Percentiles rank a stretch among this genome's conserved stretches.
These are phyloP conservation scores for Ogataea parapolymorpha DNA, from an alignment of 805 yeast genomes.

Conservation along the genomic window DNA sequence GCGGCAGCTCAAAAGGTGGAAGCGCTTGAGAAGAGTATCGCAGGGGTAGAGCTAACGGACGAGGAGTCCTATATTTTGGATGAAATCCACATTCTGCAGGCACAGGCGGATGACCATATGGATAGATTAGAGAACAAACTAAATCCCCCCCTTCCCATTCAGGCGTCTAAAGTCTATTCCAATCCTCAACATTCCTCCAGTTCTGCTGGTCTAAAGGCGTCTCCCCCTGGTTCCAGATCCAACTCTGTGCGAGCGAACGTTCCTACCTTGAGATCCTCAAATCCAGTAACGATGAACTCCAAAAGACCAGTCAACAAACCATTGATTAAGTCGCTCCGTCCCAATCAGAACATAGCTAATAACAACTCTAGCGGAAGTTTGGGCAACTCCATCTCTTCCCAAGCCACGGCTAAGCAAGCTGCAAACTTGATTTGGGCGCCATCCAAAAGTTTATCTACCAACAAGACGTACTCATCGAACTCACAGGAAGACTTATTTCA, in stretches of 20 bases:
- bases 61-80: conserved; percentile 45
- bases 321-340: conserved; percentile 22
- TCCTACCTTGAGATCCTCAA: conserved; percentile 30
- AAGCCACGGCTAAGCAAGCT: conserved; percentile 32
- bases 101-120: conserved; percentile 36
- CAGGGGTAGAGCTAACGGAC: conserved; percentile 33
- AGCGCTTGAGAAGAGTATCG: conserved; percentile 41
- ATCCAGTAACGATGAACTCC: conserved; percentile 30
- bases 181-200: conserved; percentile 5
- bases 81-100: conserved; percentile 36
- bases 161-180: conserved; percentile 6
- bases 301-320: conserved; percentile 21
- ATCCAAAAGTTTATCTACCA: conserved; percentile 27
- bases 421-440: conserved; percentile 39
- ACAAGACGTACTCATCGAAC: conserved; percentile 26
- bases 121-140: conserved; percentile 32
- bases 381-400: conserved; percentile 6
- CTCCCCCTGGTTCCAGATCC: conserved; percentile 17
- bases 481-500: conserved; percentile 23
- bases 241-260: conserved; percentile 14
- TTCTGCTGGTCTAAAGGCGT: background rate
- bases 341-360: conserved; percentile 8
- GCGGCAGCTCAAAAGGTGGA: conserved; percentile 56
- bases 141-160: conserved; percentile 10
- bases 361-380: conserved; percentile 1